Evolutionary conservation across 2,329 filamentous ascomycete genomes (phyloP), one percentile per base, ranked within the genome.

Genomic region (Ampelomyces quisqualis): DNA sequence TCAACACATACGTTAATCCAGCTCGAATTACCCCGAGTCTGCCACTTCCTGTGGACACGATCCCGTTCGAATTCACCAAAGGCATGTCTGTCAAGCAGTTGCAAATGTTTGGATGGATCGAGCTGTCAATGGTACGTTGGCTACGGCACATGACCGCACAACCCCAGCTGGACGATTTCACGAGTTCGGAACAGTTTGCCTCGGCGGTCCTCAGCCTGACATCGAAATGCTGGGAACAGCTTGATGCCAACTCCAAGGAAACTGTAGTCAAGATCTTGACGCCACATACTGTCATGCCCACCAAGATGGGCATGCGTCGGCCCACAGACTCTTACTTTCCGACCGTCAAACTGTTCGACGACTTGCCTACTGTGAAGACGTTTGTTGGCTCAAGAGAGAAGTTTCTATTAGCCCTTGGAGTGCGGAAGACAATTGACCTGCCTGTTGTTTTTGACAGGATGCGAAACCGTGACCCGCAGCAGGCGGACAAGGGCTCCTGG

Each of bases 401-500:
- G 64, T 88, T 98, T 47, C 70, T 98, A 29, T 72, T 79, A 2
- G 80, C 87, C 2, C 74, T 98, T 21, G 91, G 93, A 3, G 90
- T 98, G 18, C 83, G 93, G 44, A 97, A 97, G 72, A 98, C 93
- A 0, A 84, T 98, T 14, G 93, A 98, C 55, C 74, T 98, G 2
- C 89, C 89, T 21, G 91, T 94, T 20, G 94, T 98, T 20, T 97
- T 98, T 58, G 86, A 87, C 17, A 80, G 91, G 30, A 77, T 98
- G 29, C 78, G 96, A 53, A 83, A 79, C 36, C 77, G 78, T 11
- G 74, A 81, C 10, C 67, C 66, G 7, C 73, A 75, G n/a, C 47
- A 67, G 2, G 62, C 71, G 14, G 77, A 78, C 18, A 74, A 73
- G 15, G 70, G 73, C 15, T 78, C 84, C 65, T 95, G 88, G 88